Conservation (phyloP, 2,329 filamentous ascomycete species). For the Reticulascus tulasneorum region DNA sequence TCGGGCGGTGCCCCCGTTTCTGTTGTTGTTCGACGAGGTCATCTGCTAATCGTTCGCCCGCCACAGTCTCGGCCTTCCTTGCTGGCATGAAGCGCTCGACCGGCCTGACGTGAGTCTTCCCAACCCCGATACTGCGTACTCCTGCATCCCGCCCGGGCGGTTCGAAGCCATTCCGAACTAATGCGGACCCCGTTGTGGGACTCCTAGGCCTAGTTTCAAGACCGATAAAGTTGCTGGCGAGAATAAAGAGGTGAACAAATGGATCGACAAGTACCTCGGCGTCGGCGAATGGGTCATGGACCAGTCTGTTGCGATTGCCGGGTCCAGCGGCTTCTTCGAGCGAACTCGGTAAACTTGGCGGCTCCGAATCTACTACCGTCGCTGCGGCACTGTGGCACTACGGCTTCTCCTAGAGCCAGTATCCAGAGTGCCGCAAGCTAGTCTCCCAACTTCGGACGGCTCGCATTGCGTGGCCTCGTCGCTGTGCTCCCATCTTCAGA, state of each 20-base stretch:
- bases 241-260: constrained; percentile 77
- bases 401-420: too few relatives aligned
- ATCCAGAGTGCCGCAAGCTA: too few relatives aligned
- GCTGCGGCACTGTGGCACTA: too few relatives aligned
- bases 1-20: not conserved
- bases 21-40: not conserved
- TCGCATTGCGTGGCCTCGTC: too few relatives aligned
- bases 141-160: not conserved
- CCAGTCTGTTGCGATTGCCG: constrained; percentile 87
- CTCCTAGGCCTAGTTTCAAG: constrained; percentile 72
- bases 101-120: constrained; percentile 83
- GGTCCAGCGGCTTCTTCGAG: constrained; percentile 86
- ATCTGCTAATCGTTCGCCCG: constrained; percentile 2
- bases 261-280: constrained; percentile 90
- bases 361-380: not conserved
- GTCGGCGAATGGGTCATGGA: constrained; percentile 99
- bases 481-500: too few relatives aligned
- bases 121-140: not conserved
- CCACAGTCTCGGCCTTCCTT: constrained; percentile 84
- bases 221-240: constrained; percentile 76
- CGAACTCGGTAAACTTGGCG: constrained; percentile 74
- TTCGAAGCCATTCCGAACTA: not conserved
- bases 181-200: constrained; percentile 32
- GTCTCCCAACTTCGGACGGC: too few relatives aligned
- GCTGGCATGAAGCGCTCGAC: constrained; percentile 97